Base-by-base conservation (phyloP, 306 rosid genomes). In the Rubus idaeus region DNA sequence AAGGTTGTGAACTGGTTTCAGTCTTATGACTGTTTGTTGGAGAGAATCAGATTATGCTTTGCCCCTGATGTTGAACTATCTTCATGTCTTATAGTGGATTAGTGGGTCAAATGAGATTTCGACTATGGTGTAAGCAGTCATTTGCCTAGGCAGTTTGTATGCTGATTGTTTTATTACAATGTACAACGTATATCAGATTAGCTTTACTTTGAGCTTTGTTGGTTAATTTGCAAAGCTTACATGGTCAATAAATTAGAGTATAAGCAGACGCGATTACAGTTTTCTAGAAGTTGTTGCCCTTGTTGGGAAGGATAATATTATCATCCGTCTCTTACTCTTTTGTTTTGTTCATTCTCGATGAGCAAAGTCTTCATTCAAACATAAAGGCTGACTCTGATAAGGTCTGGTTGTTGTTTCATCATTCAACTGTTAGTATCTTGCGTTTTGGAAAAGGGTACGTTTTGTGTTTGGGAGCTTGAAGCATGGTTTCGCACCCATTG, bases 1-100 rank as follows among this genome's bases (percentile, higher is more conserved):
- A 21, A 60, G 17, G 47, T 8, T 35, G 14, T 52, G 37, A 46
- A 61, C 46, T 35, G 57, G 17, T 26, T 61, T 58, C 68, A 66
- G 71, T 35, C 35, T 46, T 61, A 10, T 74, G 56, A 61, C 70
- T 35, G 75, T 67, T 73, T 14, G 67, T 61, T 74, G 4, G 35
- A 75, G 78, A 46, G 47, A 61, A 46, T 46, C 62, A 47, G 68
- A 46, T 11, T 62, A 7, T 56, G 45, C 26, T 17, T 45, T 73
- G 4, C 39, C 30, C 39, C 13, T 11, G 60, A 5, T 47, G 70
- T 57, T 72, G 74, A 50, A 30, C 55, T 50, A 45, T 50, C 55
- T 35, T 70, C 17, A 13, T 68, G n/a, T n/a, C 74, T 26, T 3
- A 39, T 6, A 21, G 60, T 26, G 63, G 68, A 40, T 41, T 44